Percentiles rank a stretch among this genome's conserved stretches.
Conservation (phyloP, 345 rosid species). For the Microthlaspi erraticum region DNA sequence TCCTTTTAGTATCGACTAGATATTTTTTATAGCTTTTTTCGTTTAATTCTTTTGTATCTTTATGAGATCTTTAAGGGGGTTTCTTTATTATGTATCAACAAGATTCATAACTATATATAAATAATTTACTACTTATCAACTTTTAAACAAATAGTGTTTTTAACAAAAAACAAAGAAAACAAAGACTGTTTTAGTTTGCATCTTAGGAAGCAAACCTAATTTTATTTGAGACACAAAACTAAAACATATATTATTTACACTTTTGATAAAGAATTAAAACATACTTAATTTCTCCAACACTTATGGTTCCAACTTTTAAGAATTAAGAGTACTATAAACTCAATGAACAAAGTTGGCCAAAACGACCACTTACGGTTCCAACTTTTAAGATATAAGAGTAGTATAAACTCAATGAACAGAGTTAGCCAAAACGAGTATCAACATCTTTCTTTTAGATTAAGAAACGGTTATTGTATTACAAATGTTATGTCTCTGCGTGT, state of each 20-base stretch:
- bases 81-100: slow-evolving; percentile 30
- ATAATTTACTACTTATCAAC: slow-evolving; percentile 25
- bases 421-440: slow-evolving; percentile 18
- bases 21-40: not conserved
- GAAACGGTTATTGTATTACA: slow-evolving; percentile 3
- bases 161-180: not conserved
- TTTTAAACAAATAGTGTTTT: not conserved
- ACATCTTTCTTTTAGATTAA: slow-evolving; percentile 10
- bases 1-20: slow-evolving; percentile 44
- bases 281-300: not conserved
- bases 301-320: slow-evolving; percentile 9
- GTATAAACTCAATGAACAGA: slow-evolving; percentile 1
- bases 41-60: slow-evolving; percentile 11
- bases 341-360: slow-evolving; percentile 11
- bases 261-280: not conserved
- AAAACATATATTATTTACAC: not conserved
- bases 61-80: slow-evolving; percentile 7
- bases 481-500: slow-evolving; percentile 2
- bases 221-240: not conserved
- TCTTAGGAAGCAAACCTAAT: not conserved
- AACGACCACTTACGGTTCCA: too few relatives aligned
- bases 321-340: not conserved
- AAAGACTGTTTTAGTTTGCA: not conserved
- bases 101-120: not conserved
- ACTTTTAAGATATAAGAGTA: too few relatives aligned